Percentiles rank a stretch among this genome's conserved stretches.
phyloP scores from a whole-genome alignment of 2,329 filamentous ascomycete genomes.

The Diaporthe sp. region DNA sequence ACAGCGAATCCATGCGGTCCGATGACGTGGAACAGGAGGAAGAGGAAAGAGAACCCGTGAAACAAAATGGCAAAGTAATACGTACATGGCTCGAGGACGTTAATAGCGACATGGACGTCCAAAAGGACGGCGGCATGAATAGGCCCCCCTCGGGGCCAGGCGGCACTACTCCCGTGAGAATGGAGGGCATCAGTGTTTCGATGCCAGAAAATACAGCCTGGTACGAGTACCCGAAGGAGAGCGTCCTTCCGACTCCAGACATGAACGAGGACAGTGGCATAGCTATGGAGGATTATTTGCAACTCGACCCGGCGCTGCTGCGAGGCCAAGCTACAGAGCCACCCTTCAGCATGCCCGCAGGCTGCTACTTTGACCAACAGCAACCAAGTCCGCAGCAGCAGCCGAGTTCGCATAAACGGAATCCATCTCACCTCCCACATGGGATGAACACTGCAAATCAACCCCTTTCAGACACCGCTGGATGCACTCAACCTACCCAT shows the following conservation, averaged over 20 bases:
- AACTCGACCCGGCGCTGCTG: constrained; percentile 9
- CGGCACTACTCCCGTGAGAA: not conserved
- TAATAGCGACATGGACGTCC: not conserved
- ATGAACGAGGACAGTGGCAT: not conserved
- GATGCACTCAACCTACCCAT: not conserved
- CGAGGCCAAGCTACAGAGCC: not conserved
- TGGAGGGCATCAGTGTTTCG: constrained; percentile 11
- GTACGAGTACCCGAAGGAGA: constrained; percentile 7
- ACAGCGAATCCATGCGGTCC: not conserved
- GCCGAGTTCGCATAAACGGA: not conserved
- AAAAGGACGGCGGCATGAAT: not conserved
- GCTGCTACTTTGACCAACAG: not conserved
- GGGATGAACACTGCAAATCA: not conserved
- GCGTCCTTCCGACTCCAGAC: not conserved
- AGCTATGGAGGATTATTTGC: constrained; percentile 7
- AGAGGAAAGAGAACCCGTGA: not conserved
- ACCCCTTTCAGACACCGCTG: not conserved
- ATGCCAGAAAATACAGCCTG: not conserved
- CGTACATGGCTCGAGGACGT: constrained; percentile 17
- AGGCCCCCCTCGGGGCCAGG: not conserved
- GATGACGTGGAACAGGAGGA: constrained; percentile 19
- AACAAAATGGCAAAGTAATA: constrained; percentile 1
- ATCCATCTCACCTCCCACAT: not conserved
- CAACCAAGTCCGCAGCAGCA: not conserved
- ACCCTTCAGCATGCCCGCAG: not conserved